phyloP scores from a whole-genome alignment of 805 yeast genomes.

The Candida nitratophila region DNA sequence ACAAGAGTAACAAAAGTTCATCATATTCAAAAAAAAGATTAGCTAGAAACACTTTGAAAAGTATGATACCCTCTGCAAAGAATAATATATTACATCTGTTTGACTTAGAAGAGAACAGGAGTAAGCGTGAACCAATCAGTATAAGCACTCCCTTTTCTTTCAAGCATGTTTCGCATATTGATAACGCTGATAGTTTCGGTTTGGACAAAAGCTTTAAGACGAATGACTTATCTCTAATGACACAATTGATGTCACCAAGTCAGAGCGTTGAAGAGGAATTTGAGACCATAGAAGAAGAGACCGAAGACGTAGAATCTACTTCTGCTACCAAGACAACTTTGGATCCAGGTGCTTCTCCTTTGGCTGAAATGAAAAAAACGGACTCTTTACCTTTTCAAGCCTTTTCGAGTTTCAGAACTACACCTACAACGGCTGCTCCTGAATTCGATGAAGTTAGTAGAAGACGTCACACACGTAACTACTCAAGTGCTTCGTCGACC shows the following conservation, averaged over 20 bases:
- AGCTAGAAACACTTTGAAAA: conserved; percentile 6
- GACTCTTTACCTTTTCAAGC: conserved; percentile 14
- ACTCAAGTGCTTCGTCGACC: conserved; percentile 13
- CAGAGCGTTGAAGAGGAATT: conserved; percentile 1
- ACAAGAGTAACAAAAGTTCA: neutral
- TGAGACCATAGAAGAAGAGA: neutral
- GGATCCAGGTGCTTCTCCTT: neutral
- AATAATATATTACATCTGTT: conserved; percentile 12
- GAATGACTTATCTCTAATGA: conserved; percentile 8
- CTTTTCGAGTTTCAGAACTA: conserved; percentile 25
- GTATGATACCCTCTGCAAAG: conserved; percentile 6
- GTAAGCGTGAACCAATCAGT: neutral
- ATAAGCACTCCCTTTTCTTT: conserved; percentile 28
- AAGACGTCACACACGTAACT: conserved; percentile 8
- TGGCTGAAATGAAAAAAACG: neutral
- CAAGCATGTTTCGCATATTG: conserved; percentile 27
- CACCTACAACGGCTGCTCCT: conserved; percentile 8
- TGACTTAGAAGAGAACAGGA: conserved; percentile 7
- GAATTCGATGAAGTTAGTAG: neutral
- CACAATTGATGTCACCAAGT: conserved; percentile 3
- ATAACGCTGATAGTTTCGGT: conserved; percentile 22
- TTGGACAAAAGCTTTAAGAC: conserved; percentile 20
- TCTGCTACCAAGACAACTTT: neutral
- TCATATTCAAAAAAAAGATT: neutral
- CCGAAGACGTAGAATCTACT: neutral